These are phyloP conservation scores for Pelargonium cotyledonis DNA, from an alignment of 441 rosid species.

Conservation along the genomic window DNA sequence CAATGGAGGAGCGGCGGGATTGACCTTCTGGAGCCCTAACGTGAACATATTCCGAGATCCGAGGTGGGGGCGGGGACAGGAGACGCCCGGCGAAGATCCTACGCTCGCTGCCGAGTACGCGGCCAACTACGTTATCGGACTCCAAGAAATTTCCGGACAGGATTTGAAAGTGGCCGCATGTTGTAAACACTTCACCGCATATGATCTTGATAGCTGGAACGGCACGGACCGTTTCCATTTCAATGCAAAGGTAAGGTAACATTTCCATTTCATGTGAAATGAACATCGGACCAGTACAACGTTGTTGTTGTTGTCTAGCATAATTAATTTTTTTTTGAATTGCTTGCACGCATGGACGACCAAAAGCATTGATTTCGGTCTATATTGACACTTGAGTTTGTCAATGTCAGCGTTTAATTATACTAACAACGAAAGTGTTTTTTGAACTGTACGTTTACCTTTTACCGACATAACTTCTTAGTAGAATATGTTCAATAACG, in stretches of 20 bases:
- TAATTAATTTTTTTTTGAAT: no score
- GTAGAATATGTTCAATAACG: no score
- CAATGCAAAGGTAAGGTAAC: slow-evolving; percentile 48
- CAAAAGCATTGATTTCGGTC: no score
- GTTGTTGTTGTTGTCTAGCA: no score
- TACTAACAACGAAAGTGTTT: not conserved
- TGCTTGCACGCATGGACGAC: no score
- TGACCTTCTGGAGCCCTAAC: slow-evolving; percentile 95
- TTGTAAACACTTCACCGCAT: slow-evolving; percentile 90
- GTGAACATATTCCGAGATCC: slow-evolving; percentile 91
- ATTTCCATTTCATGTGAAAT: no score
- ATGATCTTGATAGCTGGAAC: slow-evolving; percentile 91
- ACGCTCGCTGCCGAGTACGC: slow-evolving; percentile 69
- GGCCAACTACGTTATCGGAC: slow-evolving; percentile 69
- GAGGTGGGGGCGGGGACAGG: slow-evolving; percentile 96
- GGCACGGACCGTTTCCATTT: slow-evolving; percentile 87
- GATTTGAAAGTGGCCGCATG: slow-evolving; percentile 76
- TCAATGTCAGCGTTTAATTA: not conserved
- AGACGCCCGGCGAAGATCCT: slow-evolving; percentile 97
- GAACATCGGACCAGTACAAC: no score
- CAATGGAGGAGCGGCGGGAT: slow-evolving; percentile 81
- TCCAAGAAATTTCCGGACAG: slow-evolving; percentile 48
- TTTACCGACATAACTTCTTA: no score
- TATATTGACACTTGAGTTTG: no score
- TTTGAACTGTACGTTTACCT: not conserved